Evolutionary conservation across 2,329 filamentous ascomycete genomes (phyloP).

Genomic region (Neoscytalidium dimidiatum): DNA sequence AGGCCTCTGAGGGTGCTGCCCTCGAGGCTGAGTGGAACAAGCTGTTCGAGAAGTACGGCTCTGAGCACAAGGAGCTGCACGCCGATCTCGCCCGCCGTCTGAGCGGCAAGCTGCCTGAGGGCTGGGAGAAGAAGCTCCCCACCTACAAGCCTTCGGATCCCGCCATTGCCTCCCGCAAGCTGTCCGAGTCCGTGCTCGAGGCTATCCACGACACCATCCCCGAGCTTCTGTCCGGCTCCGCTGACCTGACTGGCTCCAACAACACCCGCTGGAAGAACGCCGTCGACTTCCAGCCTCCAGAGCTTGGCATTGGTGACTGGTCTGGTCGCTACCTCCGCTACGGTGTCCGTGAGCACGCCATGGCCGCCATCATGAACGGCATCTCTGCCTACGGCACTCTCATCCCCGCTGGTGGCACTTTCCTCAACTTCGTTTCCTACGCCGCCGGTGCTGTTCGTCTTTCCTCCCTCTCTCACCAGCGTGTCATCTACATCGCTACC

Average conservation of each 20-base stretch:
- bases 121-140: slow-evolving; percentile 93
- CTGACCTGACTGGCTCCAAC: slow-evolving; percentile 97
- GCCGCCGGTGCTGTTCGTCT: slow-evolving; percentile 93
- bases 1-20: slow-evolving; percentile 81
- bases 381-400: slow-evolving; percentile 74
- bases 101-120: slow-evolving; percentile 81
- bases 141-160: slow-evolving; percentile 84
- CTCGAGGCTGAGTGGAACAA: slow-evolving; percentile 94
- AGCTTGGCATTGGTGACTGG: slow-evolving; percentile 84
- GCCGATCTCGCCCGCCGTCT: slow-evolving; percentile 81
- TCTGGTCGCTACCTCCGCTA: slow-evolving; percentile 89
- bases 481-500: slow-evolving; percentile 92
- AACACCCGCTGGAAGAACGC: slow-evolving; percentile 97
- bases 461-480: slow-evolving; percentile 86
- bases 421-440: slow-evolving; percentile 99
- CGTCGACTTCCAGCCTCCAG: slow-evolving; percentile 93
- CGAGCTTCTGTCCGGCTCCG: slow-evolving; percentile 93
- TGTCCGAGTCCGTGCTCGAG: slow-evolving; percentile 89
- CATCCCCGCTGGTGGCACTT: slow-evolving; percentile 92
- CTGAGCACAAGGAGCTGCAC: slow-evolving; percentile 75
- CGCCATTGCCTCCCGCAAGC: slow-evolving; percentile 90
- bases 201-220: slow-evolving; percentile 82
- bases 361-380: slow-evolving; percentile 50
- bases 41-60: slow-evolving; percentile 82
- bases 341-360: slow-evolving; percentile 40